Percentiles rank a stretch among this genome's conserved stretches.
Evolutionary conservation across 2,329 filamentous ascomycete genomes (phyloP).

Genomic region (Trichophyton simii): DNA sequence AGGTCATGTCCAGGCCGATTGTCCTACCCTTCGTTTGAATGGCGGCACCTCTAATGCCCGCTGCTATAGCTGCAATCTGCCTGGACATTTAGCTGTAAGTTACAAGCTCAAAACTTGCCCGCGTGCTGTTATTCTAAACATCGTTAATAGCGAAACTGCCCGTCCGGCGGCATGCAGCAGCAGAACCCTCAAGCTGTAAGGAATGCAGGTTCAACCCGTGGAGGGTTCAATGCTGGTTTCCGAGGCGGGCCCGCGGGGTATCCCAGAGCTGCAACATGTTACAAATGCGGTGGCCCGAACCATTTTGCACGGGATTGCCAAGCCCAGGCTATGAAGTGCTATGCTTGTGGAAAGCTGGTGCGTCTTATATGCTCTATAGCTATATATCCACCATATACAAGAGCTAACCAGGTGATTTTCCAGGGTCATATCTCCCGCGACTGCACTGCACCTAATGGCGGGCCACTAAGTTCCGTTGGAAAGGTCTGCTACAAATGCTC

Average conservation of each 20-base stretch:
- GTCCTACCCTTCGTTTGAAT: constrained; percentile 86
- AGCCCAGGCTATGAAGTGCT: constrained; percentile 97
- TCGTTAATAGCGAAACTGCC: constrained; percentile 14
- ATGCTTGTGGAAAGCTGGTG: constrained; percentile 80
- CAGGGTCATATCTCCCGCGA: constrained; percentile 79
- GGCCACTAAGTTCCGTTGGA: constrained; percentile 84
- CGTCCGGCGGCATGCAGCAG: constrained; percentile 41
- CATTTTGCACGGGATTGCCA: constrained; percentile 98
- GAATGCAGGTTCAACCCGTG: constrained; percentile 54
- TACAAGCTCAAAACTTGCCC: background rate
- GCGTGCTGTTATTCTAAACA: background rate
- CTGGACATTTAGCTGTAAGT: constrained; percentile 79
- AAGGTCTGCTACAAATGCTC: constrained; percentile 99
- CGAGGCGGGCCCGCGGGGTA: constrained; percentile 59
- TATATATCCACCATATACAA: background rate
- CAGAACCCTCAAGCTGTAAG: constrained; percentile 48
- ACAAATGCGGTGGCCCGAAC: constrained; percentile 73
- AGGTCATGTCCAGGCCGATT: constrained; percentile 96
- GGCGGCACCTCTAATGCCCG: constrained; percentile 66
- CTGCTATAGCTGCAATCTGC: constrained; percentile 93
- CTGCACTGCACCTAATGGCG: constrained; percentile 93
- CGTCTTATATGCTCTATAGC: constrained; percentile 10
- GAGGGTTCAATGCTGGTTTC: constrained; percentile 46
- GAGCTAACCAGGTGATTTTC: constrained; percentile 9
- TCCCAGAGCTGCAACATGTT: constrained; percentile 46